These are phyloP conservation scores for Paratinospora sagittata DNA, from an alignment of 164 flowering plant genomes.

Conservation along the genomic window DNA sequence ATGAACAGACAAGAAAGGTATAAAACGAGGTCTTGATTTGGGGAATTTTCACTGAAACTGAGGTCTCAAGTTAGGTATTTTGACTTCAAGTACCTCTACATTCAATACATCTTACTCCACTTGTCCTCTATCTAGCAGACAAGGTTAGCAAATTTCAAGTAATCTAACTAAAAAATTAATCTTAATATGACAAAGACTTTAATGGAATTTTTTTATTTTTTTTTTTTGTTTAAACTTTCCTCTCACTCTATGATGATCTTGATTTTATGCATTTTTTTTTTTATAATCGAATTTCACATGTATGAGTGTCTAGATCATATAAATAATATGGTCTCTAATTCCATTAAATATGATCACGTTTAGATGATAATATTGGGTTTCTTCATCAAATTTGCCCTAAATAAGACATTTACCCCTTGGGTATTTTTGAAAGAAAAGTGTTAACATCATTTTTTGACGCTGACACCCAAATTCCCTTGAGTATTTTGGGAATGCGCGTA, in stretches of 20 bases:
- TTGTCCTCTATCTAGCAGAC: constrained; percentile 41
- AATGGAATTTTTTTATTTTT: constrained; percentile 7
- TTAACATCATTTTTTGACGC: no score
- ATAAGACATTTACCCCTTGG: not conserved
- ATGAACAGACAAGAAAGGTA: constrained; percentile 57
- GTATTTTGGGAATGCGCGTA: no score
- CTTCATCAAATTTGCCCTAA: no score
- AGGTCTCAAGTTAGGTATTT: constrained; percentile 44
- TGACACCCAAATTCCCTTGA: no score
- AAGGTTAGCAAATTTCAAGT: constrained; percentile 30
- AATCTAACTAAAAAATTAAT: constrained; percentile 13
- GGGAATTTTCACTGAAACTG: constrained; percentile 50
- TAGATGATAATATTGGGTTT: no score
- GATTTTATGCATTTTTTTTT: not conserved
- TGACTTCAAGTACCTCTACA: constrained; percentile 35
- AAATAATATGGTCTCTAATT: no score
- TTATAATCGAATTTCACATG: not conserved
- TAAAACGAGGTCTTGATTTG: constrained; percentile 59
- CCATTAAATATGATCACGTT: no score
- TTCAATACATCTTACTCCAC: constrained; percentile 27
- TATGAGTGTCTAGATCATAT: not conserved
- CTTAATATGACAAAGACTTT: constrained; percentile 6
- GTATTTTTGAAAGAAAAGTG: not conserved
- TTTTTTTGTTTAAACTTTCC: not conserved
- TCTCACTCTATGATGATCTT: not conserved